Evolutionary conservation across 2,329 filamentous ascomycete species (phyloP).

Genomic region (Clarireedia monteithiana): DNA sequence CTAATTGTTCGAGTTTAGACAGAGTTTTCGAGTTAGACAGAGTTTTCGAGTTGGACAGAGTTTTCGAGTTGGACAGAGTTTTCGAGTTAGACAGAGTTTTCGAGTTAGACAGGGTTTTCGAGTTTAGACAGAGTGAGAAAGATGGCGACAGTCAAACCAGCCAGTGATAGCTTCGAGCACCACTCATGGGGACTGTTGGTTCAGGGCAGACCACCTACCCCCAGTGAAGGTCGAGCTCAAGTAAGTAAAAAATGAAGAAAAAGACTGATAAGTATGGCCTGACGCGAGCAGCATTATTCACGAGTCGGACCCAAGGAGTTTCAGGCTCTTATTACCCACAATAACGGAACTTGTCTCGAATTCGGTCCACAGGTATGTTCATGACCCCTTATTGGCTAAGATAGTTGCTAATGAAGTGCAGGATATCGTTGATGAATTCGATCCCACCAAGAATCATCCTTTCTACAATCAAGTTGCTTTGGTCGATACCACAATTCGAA

Average conservation of each 20-base stretch:
- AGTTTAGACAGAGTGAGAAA: no score
- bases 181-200: conserved; percentile 19
- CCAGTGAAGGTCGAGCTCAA: conserved; percentile 22
- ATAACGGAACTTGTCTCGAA: conserved; percentile 8
- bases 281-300: not conserved
- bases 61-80: no score
- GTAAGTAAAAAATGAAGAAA: conserved; percentile 9
- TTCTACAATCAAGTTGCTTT: conserved; percentile 17
- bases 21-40: no score
- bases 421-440: conserved; percentile 20
- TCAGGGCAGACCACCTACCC: conserved; percentile 22
- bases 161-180: not conserved
- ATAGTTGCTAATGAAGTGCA: conserved; percentile 9
- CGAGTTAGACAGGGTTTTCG: no score
- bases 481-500: conserved; percentile 17
- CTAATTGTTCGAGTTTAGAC: no score
- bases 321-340: not conserved
- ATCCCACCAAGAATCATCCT: not conserved
- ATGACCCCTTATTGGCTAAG: not conserved
- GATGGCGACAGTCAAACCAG: conserved; percentile 7
- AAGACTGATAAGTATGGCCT: not conserved
- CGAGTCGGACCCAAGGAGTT: conserved; percentile 1
- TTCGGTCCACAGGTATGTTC: conserved; percentile 14
- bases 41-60: no score
- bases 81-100: no score